Percentiles rank a stretch among this genome's conserved stretches.
These are phyloP conservation scores for Chrysosporium queenslandicum DNA, from an alignment of 2,329 filamentous ascomycete genomes.

Conservation along the genomic window DNA sequence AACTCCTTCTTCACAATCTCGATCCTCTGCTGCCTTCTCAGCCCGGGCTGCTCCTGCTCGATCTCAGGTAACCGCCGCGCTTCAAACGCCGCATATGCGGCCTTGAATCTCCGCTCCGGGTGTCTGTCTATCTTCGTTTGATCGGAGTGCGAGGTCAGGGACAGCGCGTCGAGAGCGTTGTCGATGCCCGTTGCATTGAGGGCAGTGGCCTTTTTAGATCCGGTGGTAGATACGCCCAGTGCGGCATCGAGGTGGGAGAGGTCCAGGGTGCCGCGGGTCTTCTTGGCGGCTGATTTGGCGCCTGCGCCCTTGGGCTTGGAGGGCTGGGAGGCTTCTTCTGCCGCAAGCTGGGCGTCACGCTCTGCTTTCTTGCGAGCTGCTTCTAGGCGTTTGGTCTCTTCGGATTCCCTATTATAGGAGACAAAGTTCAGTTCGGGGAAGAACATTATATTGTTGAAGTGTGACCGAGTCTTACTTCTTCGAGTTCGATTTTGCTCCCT, in stretches of 20 bases:
- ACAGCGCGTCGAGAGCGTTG: constrained; percentile 80
- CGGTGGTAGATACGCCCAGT: constrained; percentile 25
- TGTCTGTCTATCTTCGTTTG: constrained; percentile 71
- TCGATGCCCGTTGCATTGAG: constrained; percentile 84
- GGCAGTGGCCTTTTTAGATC: constrained; percentile 42
- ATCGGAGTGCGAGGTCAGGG: constrained; percentile 50
- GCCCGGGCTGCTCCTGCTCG: constrained; percentile 67
- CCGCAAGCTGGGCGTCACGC: constrained; percentile 67
- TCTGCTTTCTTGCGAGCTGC: constrained; percentile 84
- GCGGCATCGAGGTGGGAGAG: constrained; percentile 62
- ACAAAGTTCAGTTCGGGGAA: not conserved
- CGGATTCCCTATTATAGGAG: constrained; percentile 61
- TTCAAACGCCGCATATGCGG: constrained; percentile 73
- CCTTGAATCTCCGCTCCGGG: constrained; percentile 77
- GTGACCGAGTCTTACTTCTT: constrained; percentile 91
- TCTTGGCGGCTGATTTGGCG: constrained; percentile 41
- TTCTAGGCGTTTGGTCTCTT: constrained; percentile 73
- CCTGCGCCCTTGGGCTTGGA: constrained; percentile 49
- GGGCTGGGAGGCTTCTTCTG: constrained; percentile 64
- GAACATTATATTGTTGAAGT: no score
- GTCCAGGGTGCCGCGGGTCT: constrained; percentile 57
- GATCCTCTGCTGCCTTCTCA: constrained; percentile 74
- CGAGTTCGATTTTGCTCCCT: constrained; percentile 70
- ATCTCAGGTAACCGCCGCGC: constrained; percentile 74
- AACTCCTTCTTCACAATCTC: constrained; percentile 85